These are phyloP conservation scores for Arthrinium phaeospermum DNA, from an alignment of 2,329 filamentous ascomycete species.

Conservation along the genomic window DNA sequence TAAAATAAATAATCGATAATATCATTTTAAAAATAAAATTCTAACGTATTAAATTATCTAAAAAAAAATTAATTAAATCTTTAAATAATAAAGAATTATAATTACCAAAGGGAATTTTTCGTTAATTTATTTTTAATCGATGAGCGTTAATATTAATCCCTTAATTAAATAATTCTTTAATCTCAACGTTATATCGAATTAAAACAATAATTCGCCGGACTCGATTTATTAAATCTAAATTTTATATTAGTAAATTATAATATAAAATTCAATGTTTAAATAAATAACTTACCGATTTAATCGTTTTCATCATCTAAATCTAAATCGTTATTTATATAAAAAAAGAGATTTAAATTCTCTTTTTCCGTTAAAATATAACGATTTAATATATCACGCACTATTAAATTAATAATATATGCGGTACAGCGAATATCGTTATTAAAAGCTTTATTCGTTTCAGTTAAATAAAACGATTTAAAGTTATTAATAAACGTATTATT, in stretches of 20 bases:
- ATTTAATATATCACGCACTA: background rate
- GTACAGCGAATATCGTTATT: background rate
- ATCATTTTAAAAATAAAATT: too few species aligned
- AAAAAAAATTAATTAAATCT: too few species aligned
- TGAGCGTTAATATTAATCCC: background rate
- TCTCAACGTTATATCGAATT: background rate
- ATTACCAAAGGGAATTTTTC: too few species aligned
- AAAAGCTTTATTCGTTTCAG: background rate
- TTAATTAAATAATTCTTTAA: background rate
- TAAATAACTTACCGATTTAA: background rate
- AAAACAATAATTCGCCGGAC: background rate
- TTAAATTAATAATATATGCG: background rate
- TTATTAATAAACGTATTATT: background rate
- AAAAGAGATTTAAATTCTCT: background rate
- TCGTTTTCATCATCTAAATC: background rate
- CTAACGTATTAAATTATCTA: too few species aligned
- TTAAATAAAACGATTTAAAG: background rate
- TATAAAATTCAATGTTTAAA: background rate
- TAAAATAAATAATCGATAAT: too few species aligned
- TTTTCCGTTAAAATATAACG: background rate
- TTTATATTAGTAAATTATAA: background rate
- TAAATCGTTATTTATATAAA: background rate
- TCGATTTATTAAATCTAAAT: background rate
- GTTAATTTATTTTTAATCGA: too few species aligned
- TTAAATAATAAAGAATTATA: too few species aligned